These are phyloP conservation scores for Leccinum obscurum DNA, from an alignment of 768 basidiomycete species.

Conservation along the genomic window DNA sequence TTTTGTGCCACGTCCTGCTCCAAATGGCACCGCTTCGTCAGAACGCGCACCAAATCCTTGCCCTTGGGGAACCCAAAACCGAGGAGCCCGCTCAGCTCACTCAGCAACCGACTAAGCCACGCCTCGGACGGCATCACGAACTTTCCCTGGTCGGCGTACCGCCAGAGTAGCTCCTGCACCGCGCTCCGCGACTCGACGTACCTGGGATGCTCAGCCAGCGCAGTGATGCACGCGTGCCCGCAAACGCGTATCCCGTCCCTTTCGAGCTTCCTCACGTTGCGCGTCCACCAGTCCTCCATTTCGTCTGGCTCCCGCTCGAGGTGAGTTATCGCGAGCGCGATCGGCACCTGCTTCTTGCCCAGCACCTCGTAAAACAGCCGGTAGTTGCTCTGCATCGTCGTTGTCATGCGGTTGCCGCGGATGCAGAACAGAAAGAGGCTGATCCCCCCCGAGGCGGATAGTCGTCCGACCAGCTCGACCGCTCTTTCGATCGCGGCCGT, in stretches of 20 bases:
- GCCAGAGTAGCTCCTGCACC: slow-evolving; percentile 23
- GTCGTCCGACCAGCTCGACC: slow-evolving; percentile 29
- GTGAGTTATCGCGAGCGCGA: slow-evolving; percentile 40
- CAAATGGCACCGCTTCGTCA: slow-evolving; percentile 27
- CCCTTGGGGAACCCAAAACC: slow-evolving; percentile 21
- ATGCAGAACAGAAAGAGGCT: slow-evolving; percentile 35
- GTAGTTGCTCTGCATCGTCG: slow-evolving; percentile 32
- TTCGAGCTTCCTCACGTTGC: slow-evolving; percentile 25
- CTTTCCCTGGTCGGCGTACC: slow-evolving; percentile 25
- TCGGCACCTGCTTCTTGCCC: slow-evolving; percentile 39
- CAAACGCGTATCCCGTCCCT: slow-evolving; percentile 18
- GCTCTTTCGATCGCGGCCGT: slow-evolving; percentile 30
- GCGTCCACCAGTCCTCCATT: slow-evolving; percentile 36
- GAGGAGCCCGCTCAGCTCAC: slow-evolving; percentile 17
- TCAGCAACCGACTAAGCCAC: slow-evolving; percentile 23
- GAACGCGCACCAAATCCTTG: slow-evolving; percentile 22
- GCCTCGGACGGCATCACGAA: slow-evolving; percentile 25
- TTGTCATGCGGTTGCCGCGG: slow-evolving; percentile 31
- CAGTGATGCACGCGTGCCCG: slow-evolving; percentile 33
- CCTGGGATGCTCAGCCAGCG: slow-evolving; percentile 22
- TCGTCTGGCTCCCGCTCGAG: slow-evolving; percentile 31
- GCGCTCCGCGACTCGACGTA: slow-evolving; percentile 21
- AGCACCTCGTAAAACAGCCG: slow-evolving; percentile 41
- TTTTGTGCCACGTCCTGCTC: slow-evolving; percentile 24
- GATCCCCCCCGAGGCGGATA: slow-evolving; percentile 30